Evolutionary conservation across 805 yeast genomes (phyloP).

Genomic region (Ogataea siamensis): DNA sequence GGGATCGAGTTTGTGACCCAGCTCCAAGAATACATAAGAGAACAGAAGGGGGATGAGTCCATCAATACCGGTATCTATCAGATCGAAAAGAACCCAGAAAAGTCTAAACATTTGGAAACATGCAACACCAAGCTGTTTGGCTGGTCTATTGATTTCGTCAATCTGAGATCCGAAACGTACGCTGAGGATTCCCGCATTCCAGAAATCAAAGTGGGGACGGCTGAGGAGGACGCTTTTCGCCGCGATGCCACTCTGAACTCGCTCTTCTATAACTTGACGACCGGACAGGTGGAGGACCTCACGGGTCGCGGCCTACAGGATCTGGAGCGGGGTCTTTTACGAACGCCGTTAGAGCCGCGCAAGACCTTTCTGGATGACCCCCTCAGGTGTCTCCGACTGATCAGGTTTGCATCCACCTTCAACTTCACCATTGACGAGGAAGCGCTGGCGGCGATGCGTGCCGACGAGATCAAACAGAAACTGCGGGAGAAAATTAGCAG

Average conservation of each 20-base stretch:
- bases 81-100: slow-evolving; percentile 90
- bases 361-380: slow-evolving; percentile 95
- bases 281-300: slow-evolving; percentile 74
- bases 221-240: slow-evolving; percentile 85
- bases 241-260: slow-evolving; percentile 97
- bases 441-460: slow-evolving; percentile 64
- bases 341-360: slow-evolving; percentile 85
- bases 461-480: slow-evolving; percentile 52
- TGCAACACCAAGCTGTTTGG: slow-evolving; percentile 87
- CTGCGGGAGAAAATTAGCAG: slow-evolving; percentile 75
- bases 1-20: slow-evolving; percentile 83
- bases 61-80: slow-evolving; percentile 55
- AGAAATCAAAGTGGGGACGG: slow-evolving; percentile 75
- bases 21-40: slow-evolving; percentile 49
- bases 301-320: slow-evolving; percentile 78
- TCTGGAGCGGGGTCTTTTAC: slow-evolving; percentile 60
- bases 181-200: slow-evolving; percentile 88
- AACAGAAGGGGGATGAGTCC: slow-evolving; percentile 24
- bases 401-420: slow-evolving; percentile 82
- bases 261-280: slow-evolving; percentile 76
- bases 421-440: slow-evolving; percentile 60
- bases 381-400: slow-evolving; percentile 76
- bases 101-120: slow-evolving; percentile 94
- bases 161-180: slow-evolving; percentile 83
- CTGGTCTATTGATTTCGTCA: slow-evolving; percentile 90